A percentile compares a stretch with the other conserved stretches of the same genome.
These are phyloP conservation scores for Ophiostoma triangulosporum DNA, from an alignment of 2,329 filamentous ascomycete species.

Conservation along the genomic window DNA sequence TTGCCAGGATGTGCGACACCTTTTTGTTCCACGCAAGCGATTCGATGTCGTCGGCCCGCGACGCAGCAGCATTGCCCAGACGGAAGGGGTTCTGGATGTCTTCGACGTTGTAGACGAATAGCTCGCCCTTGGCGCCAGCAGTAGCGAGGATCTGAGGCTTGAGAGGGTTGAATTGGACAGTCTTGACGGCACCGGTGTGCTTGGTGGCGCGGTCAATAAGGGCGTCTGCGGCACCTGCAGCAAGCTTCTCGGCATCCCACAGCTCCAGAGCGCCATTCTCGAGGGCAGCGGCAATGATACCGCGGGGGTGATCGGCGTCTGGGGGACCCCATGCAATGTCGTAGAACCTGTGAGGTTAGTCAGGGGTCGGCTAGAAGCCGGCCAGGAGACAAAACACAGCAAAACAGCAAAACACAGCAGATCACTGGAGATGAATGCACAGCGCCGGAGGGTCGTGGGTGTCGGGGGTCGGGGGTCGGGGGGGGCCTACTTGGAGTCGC, in stretches of 20 bases:
- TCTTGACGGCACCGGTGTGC: slow-evolving; percentile 84
- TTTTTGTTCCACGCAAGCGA: slow-evolving; percentile 98
- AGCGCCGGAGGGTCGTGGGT: too few species aligned
- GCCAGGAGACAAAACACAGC: neutral
- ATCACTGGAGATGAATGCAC: too few species aligned
- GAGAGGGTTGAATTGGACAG: slow-evolving; percentile 90
- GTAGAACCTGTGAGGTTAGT: slow-evolving; percentile 57
- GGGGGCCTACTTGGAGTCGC: slow-evolving; percentile 63
- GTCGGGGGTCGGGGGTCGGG: neutral
- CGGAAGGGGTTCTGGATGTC: slow-evolving; percentile 80
- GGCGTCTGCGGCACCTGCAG: slow-evolving; percentile 50
- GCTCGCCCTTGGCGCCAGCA: slow-evolving; percentile 85
- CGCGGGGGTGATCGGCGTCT: slow-evolving; percentile 62
- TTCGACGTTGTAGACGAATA: slow-evolving; percentile 90
- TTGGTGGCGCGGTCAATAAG: slow-evolving; percentile 76
- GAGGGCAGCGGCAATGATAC: slow-evolving; percentile 87
- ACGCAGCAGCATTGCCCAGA: slow-evolving; percentile 65
- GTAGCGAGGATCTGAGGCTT: slow-evolving; percentile 85
- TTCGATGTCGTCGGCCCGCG: slow-evolving; percentile 87
- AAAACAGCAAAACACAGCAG: too few species aligned
- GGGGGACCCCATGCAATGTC: slow-evolving; percentile 89
- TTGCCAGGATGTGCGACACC: slow-evolving; percentile 90
- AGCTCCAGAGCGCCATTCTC: slow-evolving; percentile 89
- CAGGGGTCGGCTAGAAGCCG: neutral
- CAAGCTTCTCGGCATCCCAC: slow-evolving; percentile 71